Evolutionary conservation across 164 flowering plant species (phyloP).

Genomic region (grape (Vitis vinifera)): ASM3070453v1 NC_081808.1:2780501-2781000

Average conservation of each 20-base stretch:
- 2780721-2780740: conserved; percentile 5
- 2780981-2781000: too few relatives aligned
- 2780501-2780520: conserved; percentile 15
- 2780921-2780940: too few relatives aligned
- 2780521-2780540: conserved; percentile 13
- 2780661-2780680: conserved; percentile 10
- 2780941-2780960: too few relatives aligned
- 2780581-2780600: conserved; percentile 16
- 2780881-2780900: too few relatives aligned
- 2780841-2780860: too few relatives aligned
- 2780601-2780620: conserved; percentile 4
- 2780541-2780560: conserved; percentile 4
- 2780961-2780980: too few relatives aligned
- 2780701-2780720: conserved; percentile 3
- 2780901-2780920: too few relatives aligned
- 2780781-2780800: too few relatives aligned
- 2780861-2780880: too few relatives aligned
- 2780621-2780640: not conserved
- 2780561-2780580: conserved; percentile 7
- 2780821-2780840: too few relatives aligned
- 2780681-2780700: not conserved
- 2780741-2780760: not conserved
- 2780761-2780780: too few relatives aligned
- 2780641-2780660: conserved; percentile 3
- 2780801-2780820: too few relatives aligned